phyloP scores from a whole-genome alignment of 2,329 filamentous ascomycete genomes.

The Apiospora arundinis region DNA sequence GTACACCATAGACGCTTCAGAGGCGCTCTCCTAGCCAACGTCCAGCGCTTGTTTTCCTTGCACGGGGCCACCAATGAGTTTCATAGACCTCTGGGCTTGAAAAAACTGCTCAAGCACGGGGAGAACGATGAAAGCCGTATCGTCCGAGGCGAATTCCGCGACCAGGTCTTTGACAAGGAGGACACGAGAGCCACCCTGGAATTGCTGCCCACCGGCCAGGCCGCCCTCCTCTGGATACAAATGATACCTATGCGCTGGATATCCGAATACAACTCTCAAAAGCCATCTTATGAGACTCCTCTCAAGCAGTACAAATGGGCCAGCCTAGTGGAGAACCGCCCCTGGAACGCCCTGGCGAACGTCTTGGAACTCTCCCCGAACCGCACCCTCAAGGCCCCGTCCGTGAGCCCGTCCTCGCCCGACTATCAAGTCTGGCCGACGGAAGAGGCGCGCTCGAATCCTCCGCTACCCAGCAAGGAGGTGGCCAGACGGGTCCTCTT shows the following conservation, averaged over 20 bases:
- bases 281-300: no score
- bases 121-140: not conserved
- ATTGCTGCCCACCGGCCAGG: not conserved
- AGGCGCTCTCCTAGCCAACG: not conserved
- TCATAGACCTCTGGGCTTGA: not conserved
- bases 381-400: not conserved
- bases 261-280: no score
- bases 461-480: not conserved
- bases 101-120: not conserved
- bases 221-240: not conserved
- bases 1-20: not conserved
- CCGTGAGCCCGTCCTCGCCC: not conserved
- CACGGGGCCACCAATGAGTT: not conserved
- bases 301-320: not conserved
- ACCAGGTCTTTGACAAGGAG: not conserved
- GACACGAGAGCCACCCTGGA: not conserved
- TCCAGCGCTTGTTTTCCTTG: not conserved
- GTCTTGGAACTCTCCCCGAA: not conserved
- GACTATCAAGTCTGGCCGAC: not conserved
- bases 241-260: not conserved
- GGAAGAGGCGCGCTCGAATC: not conserved
- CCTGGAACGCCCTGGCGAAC: not conserved
- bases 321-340: not conserved
- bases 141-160: not conserved
- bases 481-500: not conserved